Evolutionary conservation across 306 rosid species (phyloP).

Genomic region (Purshia tridentata): DNA sequence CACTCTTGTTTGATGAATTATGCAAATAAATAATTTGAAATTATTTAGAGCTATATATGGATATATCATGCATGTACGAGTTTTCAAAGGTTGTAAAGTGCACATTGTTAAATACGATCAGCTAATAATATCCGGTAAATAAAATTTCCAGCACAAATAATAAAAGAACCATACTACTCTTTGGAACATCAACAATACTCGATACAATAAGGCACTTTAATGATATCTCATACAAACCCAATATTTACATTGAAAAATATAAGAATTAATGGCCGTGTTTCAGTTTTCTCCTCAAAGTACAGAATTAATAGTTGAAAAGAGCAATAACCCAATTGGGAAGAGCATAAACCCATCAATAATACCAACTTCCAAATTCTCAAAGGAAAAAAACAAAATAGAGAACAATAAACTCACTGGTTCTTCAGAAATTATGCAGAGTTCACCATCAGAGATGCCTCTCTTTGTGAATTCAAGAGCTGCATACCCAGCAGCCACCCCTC

Average conservation of each 20-base stretch:
- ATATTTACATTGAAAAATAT: background rate
- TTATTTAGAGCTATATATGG: background rate
- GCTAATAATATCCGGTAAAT: background rate
- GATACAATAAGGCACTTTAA: background rate
- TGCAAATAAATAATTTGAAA: background rate
- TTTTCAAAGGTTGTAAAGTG: background rate
- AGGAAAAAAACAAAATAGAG: background rate
- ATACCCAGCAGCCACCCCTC: conserved; percentile 99
- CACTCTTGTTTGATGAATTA: background rate
- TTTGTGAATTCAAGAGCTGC: conserved; percentile 90
- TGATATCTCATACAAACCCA: background rate
- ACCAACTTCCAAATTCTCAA: background rate
- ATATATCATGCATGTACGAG: background rate
- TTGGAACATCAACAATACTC: background rate
- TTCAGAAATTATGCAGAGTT: conserved; percentile 95
- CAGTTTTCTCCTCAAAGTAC: background rate
- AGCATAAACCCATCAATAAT: background rate
- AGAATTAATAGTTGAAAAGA: background rate
- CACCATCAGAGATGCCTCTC: conserved; percentile 76
- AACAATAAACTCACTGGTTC: conserved; percentile 57
- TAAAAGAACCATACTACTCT: background rate
- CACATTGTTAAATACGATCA: conserved; percentile 13
- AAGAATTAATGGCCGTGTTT: background rate
- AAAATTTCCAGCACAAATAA: background rate
- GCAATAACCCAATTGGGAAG: conserved; percentile 7